These are phyloP conservation scores for Nephelium lappaceum DNA, from an alignment of 345 rosid genomes.

Conservation along the genomic window DNA sequence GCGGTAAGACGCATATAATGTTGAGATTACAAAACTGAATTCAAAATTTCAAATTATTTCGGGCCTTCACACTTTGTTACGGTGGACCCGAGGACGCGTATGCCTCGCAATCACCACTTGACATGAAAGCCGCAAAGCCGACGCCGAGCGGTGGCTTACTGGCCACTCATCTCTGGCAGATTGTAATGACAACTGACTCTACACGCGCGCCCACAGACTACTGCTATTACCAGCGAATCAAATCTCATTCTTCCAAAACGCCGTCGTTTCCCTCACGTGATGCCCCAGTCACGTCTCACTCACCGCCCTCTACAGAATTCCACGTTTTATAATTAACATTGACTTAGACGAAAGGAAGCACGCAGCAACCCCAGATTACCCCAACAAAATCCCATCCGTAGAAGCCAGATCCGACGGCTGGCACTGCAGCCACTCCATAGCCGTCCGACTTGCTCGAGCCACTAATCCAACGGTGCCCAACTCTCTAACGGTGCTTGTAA, in stretches of 20 bases:
- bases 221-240: background rate
- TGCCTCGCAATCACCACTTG: background rate
- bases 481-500: background rate
- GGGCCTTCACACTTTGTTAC: background rate
- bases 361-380: background rate
- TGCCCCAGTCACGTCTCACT: background rate
- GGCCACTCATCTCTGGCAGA: background rate
- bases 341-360: background rate
- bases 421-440: background rate
- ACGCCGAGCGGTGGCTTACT: background rate
- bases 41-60: background rate
- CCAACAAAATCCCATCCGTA: conserved; percentile 13
- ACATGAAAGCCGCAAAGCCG: background rate
- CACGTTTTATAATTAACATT: background rate
- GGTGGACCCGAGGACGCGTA: background rate
- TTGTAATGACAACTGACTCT: background rate
- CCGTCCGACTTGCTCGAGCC: conserved; percentile 11
- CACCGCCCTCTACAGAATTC: background rate
- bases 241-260: background rate
- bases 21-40: background rate
- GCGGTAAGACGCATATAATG: background rate
- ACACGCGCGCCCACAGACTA: background rate
- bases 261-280: background rate
- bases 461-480: conserved; percentile 21
- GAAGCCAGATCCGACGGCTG: conserved; percentile 16